Conservation (phyloP, 257 asterid species). For the Forsythia viridissima region DNA sequence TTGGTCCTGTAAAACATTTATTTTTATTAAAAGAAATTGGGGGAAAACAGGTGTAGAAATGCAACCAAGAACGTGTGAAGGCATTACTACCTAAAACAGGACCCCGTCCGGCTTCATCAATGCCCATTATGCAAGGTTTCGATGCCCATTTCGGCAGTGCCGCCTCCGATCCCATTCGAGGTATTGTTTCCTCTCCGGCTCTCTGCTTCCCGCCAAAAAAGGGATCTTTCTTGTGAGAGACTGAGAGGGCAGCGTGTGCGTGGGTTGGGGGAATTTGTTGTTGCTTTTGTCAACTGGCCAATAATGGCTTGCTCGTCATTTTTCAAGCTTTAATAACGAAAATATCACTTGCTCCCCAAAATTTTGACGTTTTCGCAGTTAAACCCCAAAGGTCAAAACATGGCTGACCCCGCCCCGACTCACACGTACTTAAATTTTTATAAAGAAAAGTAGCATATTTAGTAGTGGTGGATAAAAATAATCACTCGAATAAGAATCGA, state of each 20-base stretch:
- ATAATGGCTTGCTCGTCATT: no score
- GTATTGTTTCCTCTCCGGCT: conserved; percentile 14
- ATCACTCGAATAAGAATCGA: accelerated
- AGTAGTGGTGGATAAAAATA: no score
- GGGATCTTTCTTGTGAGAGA: not conserved
- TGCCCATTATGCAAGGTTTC: conserved; percentile 93
- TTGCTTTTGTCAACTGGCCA: no score
- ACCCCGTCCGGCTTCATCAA: conserved; percentile 99
- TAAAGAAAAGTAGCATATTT: no score
- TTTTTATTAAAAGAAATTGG: not conserved
- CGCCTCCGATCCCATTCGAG: conserved; percentile 51
- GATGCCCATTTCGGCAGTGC: conserved; percentile 73
- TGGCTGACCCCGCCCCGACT: no score
- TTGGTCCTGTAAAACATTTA: conserved; percentile 65
- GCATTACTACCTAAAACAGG: conserved; percentile 79
- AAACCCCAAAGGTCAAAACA: no score
- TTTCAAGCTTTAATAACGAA: no score
- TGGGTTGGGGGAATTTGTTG: not conserved
- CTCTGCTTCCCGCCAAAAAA: conserved; percentile 44
- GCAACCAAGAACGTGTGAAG: conserved; percentile 3
- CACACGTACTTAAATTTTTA: no score
- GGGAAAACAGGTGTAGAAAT: not conserved
- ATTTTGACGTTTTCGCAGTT: no score
- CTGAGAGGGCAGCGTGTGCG: not conserved
- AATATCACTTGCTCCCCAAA: no score